These are phyloP conservation scores for Acanthamoeba castellanii DNA, from an alignment of 208 protist genomes.

Conservation along the genomic window DNA sequence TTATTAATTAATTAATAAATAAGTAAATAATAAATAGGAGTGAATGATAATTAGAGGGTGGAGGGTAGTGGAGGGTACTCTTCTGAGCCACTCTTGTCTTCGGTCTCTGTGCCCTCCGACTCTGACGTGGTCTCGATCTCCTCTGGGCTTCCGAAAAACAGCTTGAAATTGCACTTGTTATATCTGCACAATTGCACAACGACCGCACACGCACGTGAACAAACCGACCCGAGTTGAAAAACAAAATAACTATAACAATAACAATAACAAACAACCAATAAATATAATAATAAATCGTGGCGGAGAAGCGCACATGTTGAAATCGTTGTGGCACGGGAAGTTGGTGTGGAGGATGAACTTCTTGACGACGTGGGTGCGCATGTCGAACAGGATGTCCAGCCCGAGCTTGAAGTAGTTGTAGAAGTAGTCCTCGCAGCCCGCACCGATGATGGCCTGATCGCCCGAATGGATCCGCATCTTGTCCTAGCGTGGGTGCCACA, in stretches of 20 bases:
- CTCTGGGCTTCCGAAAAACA: constrained; percentile 72
- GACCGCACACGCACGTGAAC: not conserved
- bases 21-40: not conserved
- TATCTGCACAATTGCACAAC: constrained; percentile 52
- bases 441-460: not conserved
- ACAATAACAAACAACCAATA: too few relatives aligned
- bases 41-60: too few relatives aligned
- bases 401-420: constrained; percentile 92
- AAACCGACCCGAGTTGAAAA: too few relatives aligned
- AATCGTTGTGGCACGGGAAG: constrained; percentile 90
- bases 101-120: constrained; percentile 17
- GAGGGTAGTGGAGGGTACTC: not conserved
- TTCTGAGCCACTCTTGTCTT: constrained; percentile 29
- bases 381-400: constrained; percentile 90
- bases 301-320: constrained; percentile 83
- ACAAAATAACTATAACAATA: too few relatives aligned
- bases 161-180: constrained; percentile 72
- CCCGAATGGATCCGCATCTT: constrained; percentile 88
- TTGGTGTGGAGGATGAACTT: constrained; percentile 92
- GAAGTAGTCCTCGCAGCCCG: constrained; percentile 88
- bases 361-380: constrained; percentile 85
- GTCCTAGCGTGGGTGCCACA: constrained; percentile 72
- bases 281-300: too few relatives aligned
- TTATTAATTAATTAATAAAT: not conserved
- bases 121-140: not conserved